A percentile compares a stretch with the other conserved stretches of the same genome.
Conservation (phyloP, 73 alveolate species). For the Durusdinium trenchii region DNA sequence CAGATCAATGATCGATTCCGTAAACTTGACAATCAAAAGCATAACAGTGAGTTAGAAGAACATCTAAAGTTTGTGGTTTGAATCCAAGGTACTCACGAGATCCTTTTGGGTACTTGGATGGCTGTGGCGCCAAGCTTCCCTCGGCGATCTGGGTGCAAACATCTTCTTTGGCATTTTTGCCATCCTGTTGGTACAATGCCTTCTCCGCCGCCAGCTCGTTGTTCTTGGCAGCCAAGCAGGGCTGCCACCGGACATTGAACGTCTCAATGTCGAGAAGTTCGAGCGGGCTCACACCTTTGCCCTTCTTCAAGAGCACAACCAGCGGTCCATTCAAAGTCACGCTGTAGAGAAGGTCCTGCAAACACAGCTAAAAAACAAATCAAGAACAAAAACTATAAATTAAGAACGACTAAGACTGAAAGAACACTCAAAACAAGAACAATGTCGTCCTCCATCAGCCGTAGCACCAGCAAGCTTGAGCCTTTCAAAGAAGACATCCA, state of each 20-base stretch:
- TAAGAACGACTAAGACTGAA: too few species aligned
- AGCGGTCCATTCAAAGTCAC: slow-evolving; percentile 16
- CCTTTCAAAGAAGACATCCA: slow-evolving; percentile 10
- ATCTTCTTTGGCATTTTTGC: neutral
- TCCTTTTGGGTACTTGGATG: slow-evolving; percentile 43
- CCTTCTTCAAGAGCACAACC: slow-evolving; percentile 2
- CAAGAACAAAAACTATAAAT: too few species aligned
- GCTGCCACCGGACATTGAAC: slow-evolving; percentile 31
- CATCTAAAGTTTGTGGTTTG: neutral
- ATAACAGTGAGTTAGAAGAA: neutral
- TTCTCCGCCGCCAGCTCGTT: slow-evolving; percentile 17
- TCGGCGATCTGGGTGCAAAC: neutral
- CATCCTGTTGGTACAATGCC: neutral
- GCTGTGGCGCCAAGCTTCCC: neutral
- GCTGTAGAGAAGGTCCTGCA: slow-evolving; percentile 22
- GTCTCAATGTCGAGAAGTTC: slow-evolving; percentile 49
- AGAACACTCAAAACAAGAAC: too few species aligned
- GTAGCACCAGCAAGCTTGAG: neutral
- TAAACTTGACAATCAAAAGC: neutral
- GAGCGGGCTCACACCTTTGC: slow-evolving; percentile 43
- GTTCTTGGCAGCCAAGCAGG: neutral
- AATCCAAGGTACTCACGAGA: slow-evolving; percentile 15
- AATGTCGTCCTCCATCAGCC: slow-evolving; percentile 23
- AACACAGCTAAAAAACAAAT: too few species aligned
- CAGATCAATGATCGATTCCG: neutral